phyloP scores from a whole-genome alignment of 1,139 yeast species.

The Yamadazyma epiphylla region DNA sequence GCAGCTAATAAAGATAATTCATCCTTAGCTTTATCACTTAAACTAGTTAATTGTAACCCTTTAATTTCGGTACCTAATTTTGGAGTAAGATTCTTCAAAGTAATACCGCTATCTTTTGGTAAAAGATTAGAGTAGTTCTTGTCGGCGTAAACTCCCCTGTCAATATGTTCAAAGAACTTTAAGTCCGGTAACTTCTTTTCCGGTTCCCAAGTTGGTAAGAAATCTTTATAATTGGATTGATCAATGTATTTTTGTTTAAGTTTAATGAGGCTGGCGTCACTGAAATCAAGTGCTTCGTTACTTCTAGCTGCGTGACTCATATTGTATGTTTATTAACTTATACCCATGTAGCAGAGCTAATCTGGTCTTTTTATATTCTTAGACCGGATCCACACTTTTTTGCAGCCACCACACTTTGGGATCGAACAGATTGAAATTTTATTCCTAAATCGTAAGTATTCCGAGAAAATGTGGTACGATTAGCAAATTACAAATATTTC shows the following conservation, averaged over 20 bases:
- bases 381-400: too few species aligned
- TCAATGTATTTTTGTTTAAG: constrained; percentile 6
- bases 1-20: constrained; percentile 65
- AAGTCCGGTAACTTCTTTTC: constrained; percentile 41
- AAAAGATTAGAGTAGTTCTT: constrained; percentile 50
- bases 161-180: constrained; percentile 45
- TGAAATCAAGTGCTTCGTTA: too few species aligned
- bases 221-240: constrained; percentile 25
- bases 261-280: too few species aligned
- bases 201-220: constrained; percentile 51
- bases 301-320: too few species aligned
- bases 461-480: too few species aligned
- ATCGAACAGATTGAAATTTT: too few species aligned
- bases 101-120: constrained; percentile 26
- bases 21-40: constrained; percentile 51
- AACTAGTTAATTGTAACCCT: constrained; percentile 56
- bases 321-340: too few species aligned
- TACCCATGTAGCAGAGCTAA: too few species aligned
- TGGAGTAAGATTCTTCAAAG: constrained; percentile 48
- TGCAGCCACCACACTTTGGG: constrained; percentile 8
- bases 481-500: too few species aligned
- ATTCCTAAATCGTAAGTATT: too few species aligned
- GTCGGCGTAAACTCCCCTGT: constrained; percentile 57
- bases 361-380: too few species aligned
- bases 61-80: constrained; percentile 61